A percentile compares a stretch with the other conserved stretches of the same genome.
Evolutionary conservation across 306 rosid genomes (phyloP).

Genomic region (Vachellia pachyceras): DNA sequence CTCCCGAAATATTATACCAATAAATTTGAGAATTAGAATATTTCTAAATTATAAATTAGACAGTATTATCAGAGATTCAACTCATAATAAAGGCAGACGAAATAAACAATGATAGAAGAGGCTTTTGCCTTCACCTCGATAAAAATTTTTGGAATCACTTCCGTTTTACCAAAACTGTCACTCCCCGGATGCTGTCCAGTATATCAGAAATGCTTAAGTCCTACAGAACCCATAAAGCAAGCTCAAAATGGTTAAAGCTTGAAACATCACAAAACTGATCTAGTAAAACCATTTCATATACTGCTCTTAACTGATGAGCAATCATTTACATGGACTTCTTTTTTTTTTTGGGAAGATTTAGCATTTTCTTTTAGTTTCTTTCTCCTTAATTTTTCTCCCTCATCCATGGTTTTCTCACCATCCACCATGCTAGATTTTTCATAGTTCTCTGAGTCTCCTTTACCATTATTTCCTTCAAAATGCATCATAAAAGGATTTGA

Average conservation of each 20-base stretch:
- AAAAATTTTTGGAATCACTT: too few species aligned
- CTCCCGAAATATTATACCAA: too few species aligned
- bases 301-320: not conserved
- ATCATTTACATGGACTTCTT: constrained; percentile 31
- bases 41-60: too few species aligned
- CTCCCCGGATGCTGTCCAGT: too few species aligned
- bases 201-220: too few species aligned
- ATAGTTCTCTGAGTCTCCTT: constrained; percentile 47
- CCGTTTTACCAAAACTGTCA: too few species aligned
- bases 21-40: too few species aligned
- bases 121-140: too few species aligned
- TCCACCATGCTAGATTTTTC: constrained; percentile 39
- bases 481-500: constrained; percentile 75
- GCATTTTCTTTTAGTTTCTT: constrained; percentile 74
- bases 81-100: too few species aligned
- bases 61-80: too few species aligned
- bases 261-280: not conserved
- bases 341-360: constrained; percentile 53
- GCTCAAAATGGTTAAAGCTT: not conserved
- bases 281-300: not conserved
- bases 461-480: constrained; percentile 61
- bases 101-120: too few species aligned
- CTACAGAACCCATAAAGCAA: not conserved
- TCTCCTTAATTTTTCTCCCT: constrained; percentile 58
- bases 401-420: constrained; percentile 43